Conservation (phyloP, 177 flowering plant genomes). For the Tripterygium wilfordii region DNA sequence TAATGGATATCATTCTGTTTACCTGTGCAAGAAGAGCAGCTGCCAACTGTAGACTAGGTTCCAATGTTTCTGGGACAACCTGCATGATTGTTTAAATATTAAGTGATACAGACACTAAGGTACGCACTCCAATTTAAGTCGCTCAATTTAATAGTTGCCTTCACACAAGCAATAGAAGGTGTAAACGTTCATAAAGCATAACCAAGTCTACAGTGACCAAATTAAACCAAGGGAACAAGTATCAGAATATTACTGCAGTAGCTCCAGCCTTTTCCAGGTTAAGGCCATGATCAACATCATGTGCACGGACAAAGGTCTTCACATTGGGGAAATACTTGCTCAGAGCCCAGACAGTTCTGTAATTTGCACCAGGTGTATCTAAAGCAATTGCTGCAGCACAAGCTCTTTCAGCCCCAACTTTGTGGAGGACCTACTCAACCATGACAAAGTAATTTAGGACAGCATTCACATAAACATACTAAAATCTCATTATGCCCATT, state of each 20-base stretch:
- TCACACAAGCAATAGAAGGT: no score
- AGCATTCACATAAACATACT: neutral
- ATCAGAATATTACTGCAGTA: conserved; percentile 70
- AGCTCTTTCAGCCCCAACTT: conserved; percentile 98
- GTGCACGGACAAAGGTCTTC: conserved; percentile 99
- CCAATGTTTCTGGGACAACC: conserved; percentile 99
- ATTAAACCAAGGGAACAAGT: neutral
- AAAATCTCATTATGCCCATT: neutral
- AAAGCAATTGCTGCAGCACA: conserved; percentile 97
- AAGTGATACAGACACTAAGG: neutral
- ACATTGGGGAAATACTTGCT: conserved; percentile 96
- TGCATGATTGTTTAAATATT: conserved; percentile 26
- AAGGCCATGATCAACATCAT: conserved; percentile 98
- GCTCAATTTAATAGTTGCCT: no score
- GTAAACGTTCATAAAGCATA: neutral
- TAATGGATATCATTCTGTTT: no score
- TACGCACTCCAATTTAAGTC: no score
- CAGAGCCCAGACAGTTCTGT: conserved; percentile 98
- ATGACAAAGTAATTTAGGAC: conserved; percentile 20
- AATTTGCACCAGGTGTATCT: conserved; percentile 98
- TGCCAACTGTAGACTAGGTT: conserved; percentile 97
- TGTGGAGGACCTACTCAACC: conserved; percentile 76
- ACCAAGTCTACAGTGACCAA: neutral
- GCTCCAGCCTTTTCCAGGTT: conserved; percentile 99
- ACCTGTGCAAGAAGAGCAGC: conserved; percentile 99